Percentiles rank a stretch among this genome's conserved stretches.
phyloP scores from a whole-genome alignment of 768 basidiomycete genomes.

The Tylopilus subfusipes region DNA sequence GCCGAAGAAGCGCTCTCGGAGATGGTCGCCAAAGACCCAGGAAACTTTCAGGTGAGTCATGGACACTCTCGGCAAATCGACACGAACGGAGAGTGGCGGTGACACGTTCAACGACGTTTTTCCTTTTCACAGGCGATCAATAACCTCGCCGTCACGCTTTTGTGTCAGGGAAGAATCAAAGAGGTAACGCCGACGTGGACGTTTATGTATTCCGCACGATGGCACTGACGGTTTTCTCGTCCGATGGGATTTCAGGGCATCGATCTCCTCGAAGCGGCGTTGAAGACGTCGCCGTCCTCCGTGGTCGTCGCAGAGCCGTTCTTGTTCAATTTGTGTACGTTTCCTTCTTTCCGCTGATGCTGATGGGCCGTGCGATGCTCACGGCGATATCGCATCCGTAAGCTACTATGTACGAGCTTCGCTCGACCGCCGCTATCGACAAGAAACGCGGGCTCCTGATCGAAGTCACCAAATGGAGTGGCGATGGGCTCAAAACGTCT shows the following conservation, averaged over 20 bases:
- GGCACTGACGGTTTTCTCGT: not conserved
- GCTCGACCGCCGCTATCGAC: constrained; percentile 65
- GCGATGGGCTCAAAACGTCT: constrained; percentile 72
- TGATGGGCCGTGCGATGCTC: not conserved
- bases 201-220: not conserved
- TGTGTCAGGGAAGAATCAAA: constrained; percentile 68
- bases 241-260: constrained; percentile 50
- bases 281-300: constrained; percentile 62
- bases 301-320: constrained; percentile 79
- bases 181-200: constrained; percentile 46
- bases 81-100: not conserved
- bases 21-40: constrained; percentile 50
- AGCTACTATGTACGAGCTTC: constrained; percentile 81
- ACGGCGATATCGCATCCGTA: not conserved
- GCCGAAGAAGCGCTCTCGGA: constrained; percentile 45
- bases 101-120: too few relatives aligned
- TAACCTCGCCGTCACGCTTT: constrained; percentile 67
- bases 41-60: constrained; percentile 51
- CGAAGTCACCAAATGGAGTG: constrained; percentile 82
- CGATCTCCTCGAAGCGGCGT: constrained; percentile 58
- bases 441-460: constrained; percentile 73
- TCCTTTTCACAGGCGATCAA: constrained; percentile 56
- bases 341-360: not conserved
- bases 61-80: not conserved
- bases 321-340: constrained; percentile 79